Conservation (phyloP, 768 basidiomycete genomes). For the Panellus pusillus region DNA sequence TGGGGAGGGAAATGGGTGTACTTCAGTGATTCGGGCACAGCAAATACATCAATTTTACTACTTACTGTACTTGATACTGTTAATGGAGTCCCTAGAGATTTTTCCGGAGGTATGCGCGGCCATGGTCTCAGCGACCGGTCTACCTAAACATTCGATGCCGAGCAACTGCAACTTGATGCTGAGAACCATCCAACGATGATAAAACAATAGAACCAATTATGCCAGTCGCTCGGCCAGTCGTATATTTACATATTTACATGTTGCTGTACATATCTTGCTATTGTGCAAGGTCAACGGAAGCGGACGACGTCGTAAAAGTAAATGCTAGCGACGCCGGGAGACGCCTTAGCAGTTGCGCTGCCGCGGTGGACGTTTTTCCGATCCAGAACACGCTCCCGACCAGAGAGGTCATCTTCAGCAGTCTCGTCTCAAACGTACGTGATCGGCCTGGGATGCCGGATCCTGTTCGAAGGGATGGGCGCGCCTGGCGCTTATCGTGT, state of each 20-base stretch:
- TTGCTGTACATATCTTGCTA: too few relatives aligned
- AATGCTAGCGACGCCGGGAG: conserved; percentile 5
- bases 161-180: too few relatives aligned
- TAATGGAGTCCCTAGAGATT: too few relatives aligned
- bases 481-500: conserved; percentile 23
- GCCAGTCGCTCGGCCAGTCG: too few relatives aligned
- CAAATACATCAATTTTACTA: too few relatives aligned
- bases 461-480: conserved; percentile 32
- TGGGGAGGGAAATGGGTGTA: conserved; percentile 76
- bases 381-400: conserved; percentile 15
- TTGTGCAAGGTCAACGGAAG: too few relatives aligned
- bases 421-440: conserved; percentile 24
- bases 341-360: conserved; percentile 2
- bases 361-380: conserved; percentile 10
- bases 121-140: too few relatives aligned
- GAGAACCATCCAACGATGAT: too few relatives aligned
- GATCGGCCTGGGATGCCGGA: conserved; percentile 27
- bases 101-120: too few relatives aligned
- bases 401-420: background rate
- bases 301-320: background rate
- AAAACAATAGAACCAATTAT: too few relatives aligned
- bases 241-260: too few relatives aligned
- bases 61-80: background rate
- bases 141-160: too few relatives aligned
- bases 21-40: background rate